Percentiles rank a stretch among this genome's conserved stretches.
Evolutionary conservation across 2,329 filamentous ascomycete species (phyloP).

Genomic region (Penicillium brasilianum): DNA sequence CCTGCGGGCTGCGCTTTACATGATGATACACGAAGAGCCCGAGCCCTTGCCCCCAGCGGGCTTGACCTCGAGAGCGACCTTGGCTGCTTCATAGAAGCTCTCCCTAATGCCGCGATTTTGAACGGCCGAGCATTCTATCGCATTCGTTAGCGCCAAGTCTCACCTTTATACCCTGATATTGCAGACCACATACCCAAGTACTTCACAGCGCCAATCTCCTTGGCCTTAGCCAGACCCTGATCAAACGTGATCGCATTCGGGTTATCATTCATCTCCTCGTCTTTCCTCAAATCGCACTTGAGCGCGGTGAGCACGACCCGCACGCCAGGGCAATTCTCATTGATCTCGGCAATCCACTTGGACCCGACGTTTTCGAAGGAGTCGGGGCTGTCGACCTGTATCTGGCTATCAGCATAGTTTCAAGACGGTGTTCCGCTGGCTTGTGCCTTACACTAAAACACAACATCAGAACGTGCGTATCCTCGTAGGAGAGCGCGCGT

Average conservation of each 20-base stretch:
- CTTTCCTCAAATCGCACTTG: slow-evolving; percentile 93
- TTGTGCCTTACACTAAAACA: slow-evolving; percentile 75
- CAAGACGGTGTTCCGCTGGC: too few relatives aligned
- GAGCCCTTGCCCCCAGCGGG: slow-evolving; percentile 43
- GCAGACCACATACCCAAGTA: slow-evolving; percentile 69
- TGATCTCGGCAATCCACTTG: slow-evolving; percentile 98
- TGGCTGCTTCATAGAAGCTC: slow-evolving; percentile 95
- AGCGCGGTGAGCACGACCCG: slow-evolving; percentile 94
- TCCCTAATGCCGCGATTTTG: slow-evolving; percentile 98
- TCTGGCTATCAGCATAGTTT: slow-evolving; percentile 8
- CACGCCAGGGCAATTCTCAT: slow-evolving; percentile 94
- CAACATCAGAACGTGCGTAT: slow-evolving; percentile 98
- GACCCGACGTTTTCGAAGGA: slow-evolving; percentile 98
- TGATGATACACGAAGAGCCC: slow-evolving; percentile 42
- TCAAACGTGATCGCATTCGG: slow-evolving; percentile 78
- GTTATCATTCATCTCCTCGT: slow-evolving; percentile 72
- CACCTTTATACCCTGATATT: background rate
- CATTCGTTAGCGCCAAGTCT: background rate
- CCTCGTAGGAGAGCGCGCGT: slow-evolving; percentile 94
- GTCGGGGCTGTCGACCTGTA: slow-evolving; percentile 83
- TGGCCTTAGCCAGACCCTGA: slow-evolving; percentile 86
- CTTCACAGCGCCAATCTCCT: slow-evolving; percentile 87
- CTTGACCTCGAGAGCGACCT: slow-evolving; percentile 74
- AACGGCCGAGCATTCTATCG: slow-evolving; percentile 91
- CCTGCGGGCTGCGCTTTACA: slow-evolving; percentile 25